Base-by-base conservation (phyloP, 495 filamentous ascomycete species). In the Emericellopsis terricola region DNA sequence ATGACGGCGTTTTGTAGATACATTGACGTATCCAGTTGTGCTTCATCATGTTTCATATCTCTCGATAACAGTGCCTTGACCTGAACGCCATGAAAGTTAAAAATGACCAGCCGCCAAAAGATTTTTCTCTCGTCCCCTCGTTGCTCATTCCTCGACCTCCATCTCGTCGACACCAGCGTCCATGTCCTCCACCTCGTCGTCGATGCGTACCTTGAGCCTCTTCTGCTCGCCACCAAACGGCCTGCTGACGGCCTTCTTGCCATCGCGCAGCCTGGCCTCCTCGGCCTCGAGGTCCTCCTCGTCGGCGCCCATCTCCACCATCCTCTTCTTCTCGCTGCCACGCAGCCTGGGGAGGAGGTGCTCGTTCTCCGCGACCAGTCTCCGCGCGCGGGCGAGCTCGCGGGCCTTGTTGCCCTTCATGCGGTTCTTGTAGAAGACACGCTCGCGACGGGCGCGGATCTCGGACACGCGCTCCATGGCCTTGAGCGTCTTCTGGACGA, bases 401-500 rank as follows among this genome's bases (percentile, higher is more conserved):
- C 71, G 68, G 56, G 77, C 78, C 54, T 79, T 72, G 53, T 89
- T 91, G 47, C 89, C 86, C 29, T 72, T 74, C 78, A 94, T 79
- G 38, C 91, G 73, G 41, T 78, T 74, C 69, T 81, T 86, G 63
- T 91, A 92, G 62, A 94, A 93, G 32, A 73, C 71, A 44, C 81
- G 66, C 68, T 97, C 86, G 46, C 89, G 68, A 48, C 73, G 69
- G 33, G 65, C 53, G 29, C 83, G 69, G 54, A 96, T 91, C 64
- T 97, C 85, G 49, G 69, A 61, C 42, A 97, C 76, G 36, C 89
- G 73, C 58, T 81, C 65, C 81, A 97, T 97, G 36, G 87, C 86
- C 41, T 73, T 73, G 53, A 96, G 67, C 10, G 89, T 96, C 44
- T 74, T 79, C 36, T 72, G 70, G 18, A 92, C 76, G 33, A 89